A percentile compares a stretch with the other conserved stretches of the same genome.
phyloP scores from a whole-genome alignment of 2,329 filamentous ascomycete species.

The Fusarium vanettenii region DNA sequence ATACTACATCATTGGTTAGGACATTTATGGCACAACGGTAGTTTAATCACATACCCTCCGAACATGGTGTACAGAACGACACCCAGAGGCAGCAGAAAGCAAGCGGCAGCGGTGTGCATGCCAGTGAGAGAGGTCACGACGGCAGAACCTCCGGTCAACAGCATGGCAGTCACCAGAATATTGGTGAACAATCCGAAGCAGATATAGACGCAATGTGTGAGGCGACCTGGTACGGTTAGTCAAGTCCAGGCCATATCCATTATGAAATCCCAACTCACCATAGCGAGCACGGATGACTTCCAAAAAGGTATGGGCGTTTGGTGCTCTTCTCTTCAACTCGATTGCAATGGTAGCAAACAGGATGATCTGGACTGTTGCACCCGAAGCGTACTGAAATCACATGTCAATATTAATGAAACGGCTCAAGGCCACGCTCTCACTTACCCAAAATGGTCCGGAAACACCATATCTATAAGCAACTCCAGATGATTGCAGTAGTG shows the following conservation, averaged over 20 bases:
- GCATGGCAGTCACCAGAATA: constrained; percentile 88
- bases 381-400: constrained; percentile 61
- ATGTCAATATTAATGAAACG: not conserved
- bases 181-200: constrained; percentile 87
- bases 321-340: constrained; percentile 86
- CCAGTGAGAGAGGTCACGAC: constrained; percentile 65
- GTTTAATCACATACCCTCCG: constrained; percentile 55
- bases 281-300: constrained; percentile 87
- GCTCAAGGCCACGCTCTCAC: not conserved
- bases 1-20: constrained; percentile 59
- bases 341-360: constrained; percentile 92
- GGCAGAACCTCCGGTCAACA: constrained; percentile 79
- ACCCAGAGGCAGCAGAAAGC: constrained; percentile 83
- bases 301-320: constrained; percentile 87
- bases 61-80: constrained; percentile 78
- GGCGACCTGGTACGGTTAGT: constrained; percentile 49
- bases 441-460: constrained; percentile 64
- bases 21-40: fast-evolving
- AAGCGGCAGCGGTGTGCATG: constrained; percentile 77
- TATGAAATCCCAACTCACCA: constrained; percentile 47
- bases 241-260: not conserved
- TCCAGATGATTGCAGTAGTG: constrained; percentile 80
- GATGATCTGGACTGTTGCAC: constrained; percentile 85
- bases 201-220: constrained; percentile 82
- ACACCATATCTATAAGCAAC: constrained; percentile 85